Evolutionary conservation across 805 yeast species (phyloP).

Genomic region (Yarrowia divulgata): DNA sequence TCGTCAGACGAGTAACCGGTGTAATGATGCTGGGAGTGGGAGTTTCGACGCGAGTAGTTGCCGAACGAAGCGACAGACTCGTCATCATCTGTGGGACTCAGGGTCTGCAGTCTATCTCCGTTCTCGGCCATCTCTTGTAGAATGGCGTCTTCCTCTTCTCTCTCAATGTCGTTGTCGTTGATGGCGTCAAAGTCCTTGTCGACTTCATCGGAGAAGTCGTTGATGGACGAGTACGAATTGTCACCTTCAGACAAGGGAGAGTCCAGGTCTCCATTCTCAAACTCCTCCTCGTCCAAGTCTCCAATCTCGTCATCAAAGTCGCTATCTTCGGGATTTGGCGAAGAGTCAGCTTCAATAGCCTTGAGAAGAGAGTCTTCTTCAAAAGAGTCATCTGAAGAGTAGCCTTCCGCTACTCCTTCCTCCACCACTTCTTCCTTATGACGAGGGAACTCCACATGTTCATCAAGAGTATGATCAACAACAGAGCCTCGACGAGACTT

Average conservation of each 20-base stretch:
- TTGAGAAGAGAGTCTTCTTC: conserved; percentile 14
- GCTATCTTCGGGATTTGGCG: conserved; percentile 23
- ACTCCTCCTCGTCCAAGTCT: conserved; percentile 28
- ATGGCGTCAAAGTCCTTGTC: conserved; percentile 42
- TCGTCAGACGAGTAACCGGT: conserved; percentile 36
- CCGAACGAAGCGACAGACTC: conserved; percentile 27
- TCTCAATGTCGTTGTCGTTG: conserved; percentile 48
- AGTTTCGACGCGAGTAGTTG: conserved; percentile 34
- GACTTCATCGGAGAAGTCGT: conserved; percentile 47
- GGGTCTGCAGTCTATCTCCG: conserved; percentile 23
- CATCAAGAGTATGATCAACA: conserved; percentile 35
- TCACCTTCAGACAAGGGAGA: conserved; percentile 31
- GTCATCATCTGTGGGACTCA: conserved; percentile 22
- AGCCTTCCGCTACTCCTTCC: not conserved
- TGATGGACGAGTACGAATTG: conserved; percentile 41
- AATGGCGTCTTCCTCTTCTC: conserved; percentile 38
- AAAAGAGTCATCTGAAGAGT: conserved; percentile 32
- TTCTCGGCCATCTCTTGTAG: conserved; percentile 31
- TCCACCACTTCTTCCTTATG: not conserved
- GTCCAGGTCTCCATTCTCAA: conserved; percentile 32
- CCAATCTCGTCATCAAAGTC: conserved; percentile 42
- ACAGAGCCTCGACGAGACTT: conserved; percentile 32
- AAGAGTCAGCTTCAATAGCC: conserved; percentile 33
- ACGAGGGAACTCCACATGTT: conserved; percentile 36
- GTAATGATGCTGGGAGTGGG: conserved; percentile 34